phyloP scores from a whole-genome alignment of 179 eudicot species.

The Nepenthes alata region DNA sequence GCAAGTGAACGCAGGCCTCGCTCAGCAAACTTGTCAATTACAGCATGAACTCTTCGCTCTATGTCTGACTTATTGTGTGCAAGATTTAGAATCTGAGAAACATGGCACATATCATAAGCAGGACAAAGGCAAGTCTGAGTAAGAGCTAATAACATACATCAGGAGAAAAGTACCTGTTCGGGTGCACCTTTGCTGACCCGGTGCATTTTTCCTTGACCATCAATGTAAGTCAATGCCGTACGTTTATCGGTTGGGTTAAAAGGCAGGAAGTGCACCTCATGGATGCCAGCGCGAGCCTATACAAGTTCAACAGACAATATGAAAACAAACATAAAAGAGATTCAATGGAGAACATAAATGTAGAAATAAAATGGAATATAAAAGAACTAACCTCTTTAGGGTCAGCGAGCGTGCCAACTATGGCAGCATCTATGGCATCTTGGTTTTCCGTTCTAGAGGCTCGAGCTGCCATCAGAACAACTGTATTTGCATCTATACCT shows the following conservation, averaged over 20 bases:
- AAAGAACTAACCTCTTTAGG: slow-evolving; percentile 47
- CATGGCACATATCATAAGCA: background rate
- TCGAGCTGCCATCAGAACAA: slow-evolving; percentile 72
- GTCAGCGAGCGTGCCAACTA: slow-evolving; percentile 69
- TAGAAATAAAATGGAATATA: background rate
- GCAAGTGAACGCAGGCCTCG: slow-evolving; percentile 76
- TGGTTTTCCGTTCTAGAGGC: slow-evolving; percentile 75
- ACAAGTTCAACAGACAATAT: background rate
- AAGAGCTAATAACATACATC: no score
- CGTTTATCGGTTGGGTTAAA: slow-evolving; percentile 75
- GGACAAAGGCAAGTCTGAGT: background rate
- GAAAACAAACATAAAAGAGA: background rate
- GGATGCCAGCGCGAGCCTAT: slow-evolving; percentile 73
- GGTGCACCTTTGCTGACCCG: slow-evolving; percentile 90
- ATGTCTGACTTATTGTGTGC: slow-evolving; percentile 55
- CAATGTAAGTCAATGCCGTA: slow-evolving; percentile 71
- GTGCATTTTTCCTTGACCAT: slow-evolving; percentile 54
- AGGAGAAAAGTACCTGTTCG: slow-evolving; percentile 46
- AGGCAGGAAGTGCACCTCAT: slow-evolving; percentile 71
- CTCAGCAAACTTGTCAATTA: slow-evolving; percentile 75
- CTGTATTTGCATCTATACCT: slow-evolving; percentile 59
- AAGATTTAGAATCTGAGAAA: slow-evolving; percentile 50
- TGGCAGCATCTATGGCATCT: slow-evolving; percentile 79
- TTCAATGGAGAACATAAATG: background rate
- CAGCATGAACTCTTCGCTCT: slow-evolving; percentile 60